Evolutionary conservation across 257 asterid genomes (phyloP), one percentile per base, ranked within the genome.

Genomic region (Ligustrum vulgare): DNA sequence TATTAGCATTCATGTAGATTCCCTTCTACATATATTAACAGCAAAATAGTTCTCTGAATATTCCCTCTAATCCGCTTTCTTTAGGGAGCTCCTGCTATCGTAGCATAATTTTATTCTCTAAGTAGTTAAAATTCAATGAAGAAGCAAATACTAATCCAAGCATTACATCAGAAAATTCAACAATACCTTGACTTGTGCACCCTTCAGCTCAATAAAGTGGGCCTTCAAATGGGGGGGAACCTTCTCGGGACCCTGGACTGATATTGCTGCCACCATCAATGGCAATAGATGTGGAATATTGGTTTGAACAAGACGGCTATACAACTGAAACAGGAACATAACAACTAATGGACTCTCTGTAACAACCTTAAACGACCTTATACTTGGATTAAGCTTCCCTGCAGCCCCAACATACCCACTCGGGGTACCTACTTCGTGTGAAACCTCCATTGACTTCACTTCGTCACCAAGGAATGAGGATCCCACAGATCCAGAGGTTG

Each of bases 321-420:
- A 95, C 88, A 93, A 74, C 89, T 95, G 99, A 87, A 95, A 95
- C 23, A 95, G 90, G 80, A 95, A 95, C 99, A 95, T 95, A 80
- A 95, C 98, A 75, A 93, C 98, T 87, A 95, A 77, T 0, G 99
- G 99, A 88, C 96, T 93, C 97, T 95, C 99, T 0, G 98, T 95
- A 64, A 95, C 96, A 75, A 95, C 92, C 89, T 93, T 95, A 78
- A 95, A 95, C 2, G 99, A 95, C 87, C 99, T 89, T 3, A 97
- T 86, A 80, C 97, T 95, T n/a, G 99, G 97, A 85, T 95, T 95
- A 67, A 95, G 97, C 83, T 86, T 93, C 73, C 96, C 96, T n/a
- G 89, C 73, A 66, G 77, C 78, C 78, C 89, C 92, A 77, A 72
- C 86, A 89, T 84, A 89, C 74, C 85, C 84, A 65, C 88, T 82